phyloP scores from a whole-genome alignment of 176 grass and related monocot genomes.

The Avena sativa region DNA sequence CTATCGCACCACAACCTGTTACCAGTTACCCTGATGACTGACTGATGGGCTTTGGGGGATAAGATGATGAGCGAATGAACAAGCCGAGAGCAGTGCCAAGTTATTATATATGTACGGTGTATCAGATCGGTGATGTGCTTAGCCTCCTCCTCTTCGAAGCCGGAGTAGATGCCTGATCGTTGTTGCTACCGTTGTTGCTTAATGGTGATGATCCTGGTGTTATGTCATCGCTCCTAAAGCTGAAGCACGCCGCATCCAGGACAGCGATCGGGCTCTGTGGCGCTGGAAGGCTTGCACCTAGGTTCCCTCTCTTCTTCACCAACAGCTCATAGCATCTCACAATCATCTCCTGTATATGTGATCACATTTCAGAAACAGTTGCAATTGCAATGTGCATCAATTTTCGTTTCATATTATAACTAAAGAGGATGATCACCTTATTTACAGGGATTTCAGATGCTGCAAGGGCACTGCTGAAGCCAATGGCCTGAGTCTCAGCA shows the following conservation, averaged over 20 bases:
- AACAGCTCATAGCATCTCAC: constrained; percentile 69
- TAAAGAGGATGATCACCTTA: constrained; percentile 56
- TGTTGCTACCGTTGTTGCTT: constrained; percentile 45
- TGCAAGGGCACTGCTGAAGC: constrained; percentile 41
- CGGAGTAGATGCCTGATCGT: constrained; percentile 50
- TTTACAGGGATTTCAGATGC: constrained; percentile 60
- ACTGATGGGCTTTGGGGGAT: constrained; percentile 22
- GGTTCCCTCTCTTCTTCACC: constrained; percentile 56
- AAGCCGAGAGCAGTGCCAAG: constrained; percentile 19
- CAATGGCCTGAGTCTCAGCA: constrained; percentile 45
- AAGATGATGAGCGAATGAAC: constrained; percentile 34
- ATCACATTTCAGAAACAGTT: constrained; percentile 34
- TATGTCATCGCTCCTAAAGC: constrained; percentile 64
- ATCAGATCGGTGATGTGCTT: constrained; percentile 46
- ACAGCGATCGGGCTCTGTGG: constrained; percentile 72
- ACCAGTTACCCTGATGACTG: constrained; percentile 38
- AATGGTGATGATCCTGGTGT: constrained; percentile 56
- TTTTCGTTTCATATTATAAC: not conserved
- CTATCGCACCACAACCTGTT: constrained; percentile 29
- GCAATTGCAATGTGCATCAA: constrained; percentile 4
- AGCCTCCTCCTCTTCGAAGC: constrained; percentile 76
- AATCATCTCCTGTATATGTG: constrained; percentile 61
- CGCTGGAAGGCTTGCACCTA: constrained; percentile 40
- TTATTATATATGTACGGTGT: constrained; percentile 41
- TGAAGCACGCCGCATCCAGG: constrained; percentile 68